Evolutionary conservation across 75 land plant genomes (phyloP), one percentile per base, ranked within the genome.

Genomic region (Azolla pinnata): DNA sequence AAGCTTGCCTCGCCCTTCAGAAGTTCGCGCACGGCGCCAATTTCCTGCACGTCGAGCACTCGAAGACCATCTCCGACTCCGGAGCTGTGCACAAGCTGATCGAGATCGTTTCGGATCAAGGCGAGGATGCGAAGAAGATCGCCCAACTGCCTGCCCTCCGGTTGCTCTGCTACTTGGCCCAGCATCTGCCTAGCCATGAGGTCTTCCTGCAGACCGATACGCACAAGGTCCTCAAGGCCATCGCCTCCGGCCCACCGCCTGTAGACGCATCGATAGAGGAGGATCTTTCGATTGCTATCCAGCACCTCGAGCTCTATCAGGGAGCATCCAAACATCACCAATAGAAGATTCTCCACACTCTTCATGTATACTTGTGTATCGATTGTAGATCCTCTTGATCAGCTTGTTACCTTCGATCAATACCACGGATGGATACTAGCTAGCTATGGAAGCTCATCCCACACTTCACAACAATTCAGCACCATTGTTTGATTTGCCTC

Each of bases 21-120:
- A 90, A 86, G 69, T 90, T 90, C 52, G 78, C 79, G 0, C 14
- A 56, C 21, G 59, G 70, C 0, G 83, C 79, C 5, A 90, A 90
- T 54, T 84, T 64, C 61, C 65, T 79, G 20, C 57, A 67, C 32
- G 23, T 63, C 1, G 80, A 81, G 61, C 91, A 90, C 61, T 83
- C 85, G 1, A 81, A 75, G 68, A 59, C 75, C 12, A 81, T 90
- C 1, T 69, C 84, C 4, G 83, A 83, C 46, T 75, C 75, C 40
- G 70, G 59, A 14, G 86, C 72, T 8, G 69, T 83, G 0, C 61
- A 73, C 0, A 67, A 29, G 8, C 29, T 86, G 31, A 56, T 80
- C 72, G 77, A 52, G 24, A 29, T 86, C 33, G 23, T 79, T 4
- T 57, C 68, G 20, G 52, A 46, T 0, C 70, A 57, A 8, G 68